Evolutionary conservation across 768 basidiomycete species (phyloP).

Genomic region (Kwoniella bestiolae): DNA sequence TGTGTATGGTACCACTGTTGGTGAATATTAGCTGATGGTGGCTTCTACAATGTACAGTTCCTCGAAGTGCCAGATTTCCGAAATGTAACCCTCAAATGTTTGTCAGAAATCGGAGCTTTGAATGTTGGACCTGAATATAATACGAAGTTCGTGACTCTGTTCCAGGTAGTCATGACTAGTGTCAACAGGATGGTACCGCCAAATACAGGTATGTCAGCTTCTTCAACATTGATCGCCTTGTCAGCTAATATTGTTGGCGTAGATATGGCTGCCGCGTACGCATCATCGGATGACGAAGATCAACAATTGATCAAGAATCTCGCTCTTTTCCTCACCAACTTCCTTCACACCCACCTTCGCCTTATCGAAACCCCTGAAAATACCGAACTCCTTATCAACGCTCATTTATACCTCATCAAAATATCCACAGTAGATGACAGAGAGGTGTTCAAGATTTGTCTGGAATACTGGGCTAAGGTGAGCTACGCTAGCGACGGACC

Average conservation of each 20-base stretch:
- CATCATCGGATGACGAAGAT: constrained; percentile 83
- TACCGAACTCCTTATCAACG: constrained; percentile 91
- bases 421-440: constrained; percentile 97
- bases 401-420: constrained; percentile 97
- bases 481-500: too few species aligned
- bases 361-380: constrained; percentile 90
- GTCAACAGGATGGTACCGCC: constrained; percentile 96
- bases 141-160: constrained; percentile 94
- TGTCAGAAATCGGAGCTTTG: constrained; percentile 93
- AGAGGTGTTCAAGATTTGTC: constrained; percentile 98
- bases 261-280: constrained; percentile 88
- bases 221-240: neutral
- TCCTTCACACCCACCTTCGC: constrained; percentile 87
- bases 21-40: constrained; percentile 12
- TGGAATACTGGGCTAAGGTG: constrained; percentile 79
- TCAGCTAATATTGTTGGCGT: constrained; percentile 7
- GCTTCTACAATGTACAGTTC: constrained; percentile 66
- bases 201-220: constrained; percentile 65
- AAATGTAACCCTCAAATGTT: constrained; percentile 92
- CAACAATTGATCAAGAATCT: constrained; percentile 98
- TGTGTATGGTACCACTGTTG: neutral
- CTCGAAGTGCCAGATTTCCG: constrained; percentile 96
- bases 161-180: constrained; percentile 97
- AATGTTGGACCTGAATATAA: constrained; percentile 97
- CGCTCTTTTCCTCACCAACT: constrained; percentile 95